Evolutionary conservation across 345 rosid genomes (phyloP).

Genomic region (Eucalyptus paniculata): DNA sequence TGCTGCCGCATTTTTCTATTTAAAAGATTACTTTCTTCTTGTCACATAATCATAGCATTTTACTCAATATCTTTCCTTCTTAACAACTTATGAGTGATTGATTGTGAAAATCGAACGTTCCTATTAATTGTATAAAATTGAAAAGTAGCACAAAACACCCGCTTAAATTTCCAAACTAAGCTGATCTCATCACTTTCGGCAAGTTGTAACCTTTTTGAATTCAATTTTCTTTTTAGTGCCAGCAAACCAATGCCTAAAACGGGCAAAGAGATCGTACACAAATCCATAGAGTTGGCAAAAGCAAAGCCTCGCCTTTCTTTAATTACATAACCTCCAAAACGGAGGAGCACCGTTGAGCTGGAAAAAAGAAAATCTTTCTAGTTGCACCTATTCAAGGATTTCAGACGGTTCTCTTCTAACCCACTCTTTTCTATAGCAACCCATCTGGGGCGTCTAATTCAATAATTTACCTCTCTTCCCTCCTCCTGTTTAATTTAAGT

Average conservation of each 20-base stretch:
- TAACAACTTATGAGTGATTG: background rate
- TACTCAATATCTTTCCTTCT: background rate
- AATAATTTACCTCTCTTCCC: background rate
- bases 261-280: background rate
- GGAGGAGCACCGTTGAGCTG: background rate
- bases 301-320: background rate
- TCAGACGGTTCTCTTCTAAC: background rate
- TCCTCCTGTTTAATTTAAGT: background rate
- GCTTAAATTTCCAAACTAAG: background rate
- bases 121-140: background rate
- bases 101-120: background rate
- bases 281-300: background rate
- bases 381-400: background rate
- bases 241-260: background rate
- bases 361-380: background rate
- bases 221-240: background rate
- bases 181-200: background rate
- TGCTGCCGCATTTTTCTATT: background rate
- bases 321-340: background rate
- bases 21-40: background rate
- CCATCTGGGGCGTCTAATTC: background rate
- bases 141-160: background rate
- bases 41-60: background rate
- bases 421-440: background rate
- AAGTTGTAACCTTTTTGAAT: background rate